Base-by-base conservation (phyloP, 768 basidiomycete genomes). In the Coprinopsis strossmayeri region DNA sequence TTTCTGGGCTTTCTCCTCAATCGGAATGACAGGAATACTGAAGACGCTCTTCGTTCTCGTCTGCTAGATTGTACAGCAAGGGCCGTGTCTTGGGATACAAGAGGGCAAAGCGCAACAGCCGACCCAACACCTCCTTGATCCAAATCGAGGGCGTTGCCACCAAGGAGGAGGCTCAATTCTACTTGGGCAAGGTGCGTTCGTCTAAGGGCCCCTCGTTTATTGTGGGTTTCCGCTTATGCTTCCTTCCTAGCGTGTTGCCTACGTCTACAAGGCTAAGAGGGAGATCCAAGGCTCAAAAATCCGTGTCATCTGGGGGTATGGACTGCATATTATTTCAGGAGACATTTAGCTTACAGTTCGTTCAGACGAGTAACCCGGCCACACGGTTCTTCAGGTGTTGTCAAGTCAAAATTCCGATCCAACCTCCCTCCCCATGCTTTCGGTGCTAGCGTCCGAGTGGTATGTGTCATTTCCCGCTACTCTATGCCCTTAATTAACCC, bases 61-160 rank as follows among this genome's bases (percentile, higher is more conserved):
- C 56, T 41, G 28, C 30, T 65, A 95, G 94, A 81, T 81, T 96
- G 63, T 95, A 96, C 81, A 68, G 70, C 71, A 98, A 96, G 78
- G 96, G 91, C 68, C 92, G 96, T 62, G 84, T 99, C 65, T 78
- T 97, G 61, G 92, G 94, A 56, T 91, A 95, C 89, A 97, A 97
- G 77, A 91, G 96, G 56, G 93, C 90, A 53, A 98, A 98, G 77
- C 87, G 92, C 65, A 97, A 98, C 80, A 78, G 87, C 50, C 80
- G 86, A 64, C 93, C 92, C 64, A 95, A 95, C 78, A 96, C 93
- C 53, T 91, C 91, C 47, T 84, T 99, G 60, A 71, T 99, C 62
- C 92, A 95, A 72, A 91, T 99, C 65, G 96, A 99, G 76, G 95
- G 95, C 63, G 93, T 97, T 49, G 81, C 82, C 55, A 84, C 73